These are phyloP conservation scores for Kwoniella shivajii DNA, from an alignment of 1,284 basidiomycete genomes.

Conservation along the genomic window DNA sequence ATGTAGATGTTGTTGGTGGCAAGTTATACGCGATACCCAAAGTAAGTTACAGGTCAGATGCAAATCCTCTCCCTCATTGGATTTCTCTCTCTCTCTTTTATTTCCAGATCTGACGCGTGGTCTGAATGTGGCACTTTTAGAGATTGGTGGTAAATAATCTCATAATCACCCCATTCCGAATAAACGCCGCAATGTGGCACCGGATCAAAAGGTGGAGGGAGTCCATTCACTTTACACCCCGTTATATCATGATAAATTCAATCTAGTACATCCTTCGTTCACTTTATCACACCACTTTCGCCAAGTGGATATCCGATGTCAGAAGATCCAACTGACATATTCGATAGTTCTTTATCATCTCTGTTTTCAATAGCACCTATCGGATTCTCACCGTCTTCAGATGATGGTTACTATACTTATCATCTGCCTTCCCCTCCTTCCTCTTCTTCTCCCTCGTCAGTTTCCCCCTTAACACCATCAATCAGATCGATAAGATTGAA, in stretches of 20 bases:
- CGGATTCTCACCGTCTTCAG: constrained; percentile 30
- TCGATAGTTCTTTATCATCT: constrained; percentile 40
- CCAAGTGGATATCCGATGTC: too few species aligned
- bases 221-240: too few species aligned
- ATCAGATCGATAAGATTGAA: constrained; percentile 34
- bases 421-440: constrained; percentile 19
- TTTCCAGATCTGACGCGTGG: too few species aligned
- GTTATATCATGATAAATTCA: too few species aligned
- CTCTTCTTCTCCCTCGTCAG: constrained; percentile 6
- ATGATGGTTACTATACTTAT: constrained; percentile 24
- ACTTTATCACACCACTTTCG: neutral
- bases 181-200: neutral
- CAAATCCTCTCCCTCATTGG: neutral
- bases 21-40: too few species aligned
- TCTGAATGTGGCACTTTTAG: too few species aligned
- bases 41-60: too few species aligned
- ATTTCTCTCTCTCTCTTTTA: too few species aligned
- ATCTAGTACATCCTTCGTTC: too few species aligned
- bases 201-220: too few species aligned
- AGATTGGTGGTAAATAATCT: neutral
- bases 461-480: too few species aligned
- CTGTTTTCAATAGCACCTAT: constrained; percentile 47
- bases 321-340: constrained; percentile 40
- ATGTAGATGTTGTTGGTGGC: neutral
- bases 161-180: neutral